These are phyloP conservation scores for Psilocybe azurescens DNA, from an alignment of 768 basidiomycete species.

Conservation along the genomic window DNA sequence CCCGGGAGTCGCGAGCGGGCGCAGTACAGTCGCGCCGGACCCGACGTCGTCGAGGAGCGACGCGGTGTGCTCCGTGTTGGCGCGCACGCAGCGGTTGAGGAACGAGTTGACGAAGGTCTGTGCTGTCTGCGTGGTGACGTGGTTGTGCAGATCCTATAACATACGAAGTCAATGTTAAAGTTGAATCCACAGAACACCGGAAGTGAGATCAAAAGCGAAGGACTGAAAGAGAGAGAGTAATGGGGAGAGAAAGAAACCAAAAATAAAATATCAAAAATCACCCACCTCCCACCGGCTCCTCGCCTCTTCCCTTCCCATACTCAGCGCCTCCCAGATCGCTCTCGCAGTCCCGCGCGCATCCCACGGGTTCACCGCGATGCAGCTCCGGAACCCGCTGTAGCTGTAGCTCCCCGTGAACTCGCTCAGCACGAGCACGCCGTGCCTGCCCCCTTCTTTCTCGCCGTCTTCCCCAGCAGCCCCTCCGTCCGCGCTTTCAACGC, in stretches of 20 bases:
- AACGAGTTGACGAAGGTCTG: constrained; percentile 84
- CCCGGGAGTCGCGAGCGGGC: constrained; percentile 6
- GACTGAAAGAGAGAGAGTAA: neutral
- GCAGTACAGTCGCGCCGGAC: constrained; percentile 29
- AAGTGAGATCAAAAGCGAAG: no score
- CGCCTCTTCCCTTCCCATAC: constrained; percentile 79
- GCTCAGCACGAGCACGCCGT: neutral
- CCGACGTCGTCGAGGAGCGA: constrained; percentile 26
- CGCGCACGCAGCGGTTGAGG: constrained; percentile 75
- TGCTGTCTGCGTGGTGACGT: constrained; percentile 86
- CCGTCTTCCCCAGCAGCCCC: neutral
- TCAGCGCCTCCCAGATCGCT: constrained; percentile 74
- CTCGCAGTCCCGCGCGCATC: constrained; percentile 83
- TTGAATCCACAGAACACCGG: no score
- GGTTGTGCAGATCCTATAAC: constrained; percentile 73
- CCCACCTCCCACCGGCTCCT: constrained; percentile 75
- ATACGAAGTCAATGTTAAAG: no score
- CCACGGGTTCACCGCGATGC: constrained; percentile 88
- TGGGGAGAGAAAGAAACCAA: neutral
- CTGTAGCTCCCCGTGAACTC: constrained; percentile 88
- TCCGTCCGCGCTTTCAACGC: neutral
- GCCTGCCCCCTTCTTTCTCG: neutral
- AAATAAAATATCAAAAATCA: constrained; percentile 7
- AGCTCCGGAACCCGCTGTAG: constrained; percentile 86
- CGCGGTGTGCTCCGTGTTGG: constrained; percentile 66